These are phyloP conservation scores for Plenodomus biglobosus DNA, from an alignment of 2,329 filamentous ascomycete genomes.

Conservation along the genomic window DNA sequence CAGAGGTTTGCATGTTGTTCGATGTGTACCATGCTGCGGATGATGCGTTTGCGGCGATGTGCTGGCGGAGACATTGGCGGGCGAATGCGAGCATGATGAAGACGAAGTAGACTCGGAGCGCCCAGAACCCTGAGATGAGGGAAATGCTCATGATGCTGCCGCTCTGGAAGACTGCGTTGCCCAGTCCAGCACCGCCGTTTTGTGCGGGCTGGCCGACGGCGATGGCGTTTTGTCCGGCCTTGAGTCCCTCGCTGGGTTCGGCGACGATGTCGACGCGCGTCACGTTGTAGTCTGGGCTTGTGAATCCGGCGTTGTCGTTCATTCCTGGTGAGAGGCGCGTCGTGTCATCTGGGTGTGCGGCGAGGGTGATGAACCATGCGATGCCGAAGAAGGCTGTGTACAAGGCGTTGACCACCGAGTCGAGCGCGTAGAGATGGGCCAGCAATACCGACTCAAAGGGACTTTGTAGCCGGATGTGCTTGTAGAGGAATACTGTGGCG, in stretches of 20 bases:
- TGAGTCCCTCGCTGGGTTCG: slow-evolving; percentile 49
- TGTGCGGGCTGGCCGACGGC: slow-evolving; percentile 47
- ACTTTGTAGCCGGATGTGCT: slow-evolving; percentile 75
- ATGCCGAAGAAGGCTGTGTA: slow-evolving; percentile 83
- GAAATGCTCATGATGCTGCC: slow-evolving; percentile 75
- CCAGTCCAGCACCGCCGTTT: slow-evolving; percentile 51
- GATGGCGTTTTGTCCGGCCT: slow-evolving; percentile 56
- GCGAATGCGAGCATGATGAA: slow-evolving; percentile 83
- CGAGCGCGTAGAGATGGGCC: slow-evolving; percentile 82
- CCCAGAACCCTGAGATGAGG: slow-evolving; percentile 72
- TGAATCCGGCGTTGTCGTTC: slow-evolving; percentile 65
- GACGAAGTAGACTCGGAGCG: slow-evolving; percentile 79
- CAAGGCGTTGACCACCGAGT: slow-evolving; percentile 76
- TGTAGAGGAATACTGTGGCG: slow-evolving; percentile 69
- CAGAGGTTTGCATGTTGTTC: slow-evolving; percentile 42
- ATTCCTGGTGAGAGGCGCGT: slow-evolving; percentile 55
- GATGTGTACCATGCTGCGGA: slow-evolving; percentile 46
- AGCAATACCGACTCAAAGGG: slow-evolving; percentile 79
- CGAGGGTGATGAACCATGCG: slow-evolving; percentile 81
- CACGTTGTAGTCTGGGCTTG: slow-evolving; percentile 63
- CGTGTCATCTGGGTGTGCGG: slow-evolving; percentile 53
- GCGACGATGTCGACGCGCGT: slow-evolving; percentile 58
- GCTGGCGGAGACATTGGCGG: slow-evolving; percentile 71
- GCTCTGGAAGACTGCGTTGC: slow-evolving; percentile 66
- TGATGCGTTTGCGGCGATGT: slow-evolving; percentile 56